Base-by-base conservation (phyloP, 2,329 filamentous ascomycete species). In the Xylariales sp. region DNA sequence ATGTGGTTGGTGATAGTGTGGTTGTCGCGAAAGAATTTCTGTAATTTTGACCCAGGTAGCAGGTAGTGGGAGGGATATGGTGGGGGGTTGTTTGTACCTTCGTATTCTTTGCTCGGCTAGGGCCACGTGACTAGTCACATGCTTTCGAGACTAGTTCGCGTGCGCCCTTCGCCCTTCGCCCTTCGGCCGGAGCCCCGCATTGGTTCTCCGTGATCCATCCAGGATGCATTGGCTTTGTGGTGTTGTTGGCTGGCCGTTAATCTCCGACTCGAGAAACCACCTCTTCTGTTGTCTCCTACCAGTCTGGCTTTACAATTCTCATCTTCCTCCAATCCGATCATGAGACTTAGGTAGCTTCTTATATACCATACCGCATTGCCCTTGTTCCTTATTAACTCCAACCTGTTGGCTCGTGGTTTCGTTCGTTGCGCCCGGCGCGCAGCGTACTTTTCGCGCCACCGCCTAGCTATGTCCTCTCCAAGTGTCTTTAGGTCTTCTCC, bases 351-450 rank as follows among this genome's bases (percentile, higher is more conserved):
- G n/a, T 28, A 23, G 23, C 23, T 23, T 23, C 23, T 23, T 23
- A 5, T 39, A 48, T 34, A 14, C 8, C 14, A 48, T 34, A 14
- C 8, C 14, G n/a, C 14, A 23, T 45, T 7, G 6, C 41, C 1
- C 5, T 32, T n/a, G 16, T 34, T 43, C 32, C 28, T 45, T 39
- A 4, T 32, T 36, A 39, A 10, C 53, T 41, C 64, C 64, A 75
- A 58, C 12, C 63, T 75, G 75, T 69, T 60, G 41, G 41, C 67
- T 43, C 32, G 5, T 45, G 71, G 39, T 64, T 66, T 71, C 54
- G 67, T 78, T 77, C 78, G 79, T 82, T 84, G 85, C 83, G 84
- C 83, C 71, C 71, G 81, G 82, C 83, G 84, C 83, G 78, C 78
- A 79, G 78, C 74, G 70, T 59, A 76, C 54, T 56, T 76, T 50